Evolutionary conservation across 176 grass and related monocot species (phyloP).

Genomic region (Bonia amplexicaulis): DNA sequence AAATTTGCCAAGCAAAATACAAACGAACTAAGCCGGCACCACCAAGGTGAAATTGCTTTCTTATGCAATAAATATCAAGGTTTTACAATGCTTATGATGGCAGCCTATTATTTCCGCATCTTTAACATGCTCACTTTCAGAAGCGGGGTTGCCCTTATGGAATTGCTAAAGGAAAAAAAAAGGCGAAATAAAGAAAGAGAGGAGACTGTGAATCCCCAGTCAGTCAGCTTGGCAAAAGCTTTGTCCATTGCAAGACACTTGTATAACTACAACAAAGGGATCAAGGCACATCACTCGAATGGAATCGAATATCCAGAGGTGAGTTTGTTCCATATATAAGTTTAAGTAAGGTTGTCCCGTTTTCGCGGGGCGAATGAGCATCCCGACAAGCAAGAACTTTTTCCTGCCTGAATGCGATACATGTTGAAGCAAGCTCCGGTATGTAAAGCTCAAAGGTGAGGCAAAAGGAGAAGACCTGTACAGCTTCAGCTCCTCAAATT

Average conservation of each 20-base stretch:
- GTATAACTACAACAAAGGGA: conserved; percentile 28
- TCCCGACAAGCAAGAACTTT: conserved; percentile 47
- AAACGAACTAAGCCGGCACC: background rate
- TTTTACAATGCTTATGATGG: background rate
- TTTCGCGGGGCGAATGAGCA: conserved; percentile 40
- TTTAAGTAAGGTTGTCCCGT: conserved; percentile 41
- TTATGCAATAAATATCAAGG: background rate
- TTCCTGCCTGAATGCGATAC: conserved; percentile 45
- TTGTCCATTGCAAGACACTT: conserved; percentile 31
- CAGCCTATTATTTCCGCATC: conserved; percentile 25
- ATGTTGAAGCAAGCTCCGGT: conserved; percentile 43
- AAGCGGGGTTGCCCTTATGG: conserved; percentile 34
- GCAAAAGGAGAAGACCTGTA: conserved; percentile 41
- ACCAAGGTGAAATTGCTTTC: background rate
- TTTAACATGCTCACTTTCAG: background rate
- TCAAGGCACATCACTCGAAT: conserved; percentile 20
- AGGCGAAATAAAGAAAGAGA: background rate
- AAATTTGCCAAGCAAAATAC: background rate
- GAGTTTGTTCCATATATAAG: conserved; percentile 32
- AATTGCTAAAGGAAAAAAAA: conserved; percentile 7
- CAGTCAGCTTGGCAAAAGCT: conserved; percentile 25
- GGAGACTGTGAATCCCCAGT: conserved; percentile 19
- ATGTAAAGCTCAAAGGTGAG: conserved; percentile 36
- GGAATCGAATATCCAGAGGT: conserved; percentile 17
- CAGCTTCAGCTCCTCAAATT: conserved; percentile 38